phyloP scores from a whole-genome alignment of 345 rosid species.

The Salix purpurea region DNA sequence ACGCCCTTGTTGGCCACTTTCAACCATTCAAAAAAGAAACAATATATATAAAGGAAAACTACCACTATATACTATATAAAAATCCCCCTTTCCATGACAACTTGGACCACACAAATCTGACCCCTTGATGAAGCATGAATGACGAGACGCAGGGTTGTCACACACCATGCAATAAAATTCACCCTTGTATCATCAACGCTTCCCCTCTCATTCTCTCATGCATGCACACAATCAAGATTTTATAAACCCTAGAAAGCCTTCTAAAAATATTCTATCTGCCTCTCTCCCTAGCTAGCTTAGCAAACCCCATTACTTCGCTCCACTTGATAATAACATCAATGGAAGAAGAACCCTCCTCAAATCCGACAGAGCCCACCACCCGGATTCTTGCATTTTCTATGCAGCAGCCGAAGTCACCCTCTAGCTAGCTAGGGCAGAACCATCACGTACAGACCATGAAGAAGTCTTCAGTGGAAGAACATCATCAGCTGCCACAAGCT shows the following conservation, averaged over 20 bases:
- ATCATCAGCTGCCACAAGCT: not conserved
- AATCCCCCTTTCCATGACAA: not conserved
- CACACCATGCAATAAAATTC: slow-evolving; percentile 30
- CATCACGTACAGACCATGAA: not conserved
- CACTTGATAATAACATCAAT: not conserved
- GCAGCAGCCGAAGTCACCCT: not conserved
- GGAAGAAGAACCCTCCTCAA: slow-evolving; percentile 15
- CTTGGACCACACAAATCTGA: slow-evolving; percentile 19
- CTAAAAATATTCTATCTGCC: too few relatives aligned
- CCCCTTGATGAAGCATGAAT: not conserved
- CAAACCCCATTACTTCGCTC: not conserved
- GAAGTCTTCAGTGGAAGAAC: not conserved
- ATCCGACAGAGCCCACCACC: slow-evolving; percentile 2
- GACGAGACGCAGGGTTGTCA: slow-evolving; percentile 39
- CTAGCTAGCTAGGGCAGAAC: not conserved
- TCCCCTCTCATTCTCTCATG: slow-evolving; percentile 22
- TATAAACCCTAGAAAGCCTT: not conserved
- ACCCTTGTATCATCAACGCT: slow-evolving; percentile 6
- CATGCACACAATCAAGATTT: not conserved
- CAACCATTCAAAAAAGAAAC: not conserved
- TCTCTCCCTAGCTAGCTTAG: not conserved
- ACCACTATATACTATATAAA: not conserved
- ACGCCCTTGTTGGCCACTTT: not conserved
- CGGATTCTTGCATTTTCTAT: not conserved
- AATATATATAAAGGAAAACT: not conserved